These are phyloP conservation scores for Apophysomyces ossiformis DNA, from an alignment of 371 early-diverging fungal genomes.

Conservation along the genomic window DNA sequence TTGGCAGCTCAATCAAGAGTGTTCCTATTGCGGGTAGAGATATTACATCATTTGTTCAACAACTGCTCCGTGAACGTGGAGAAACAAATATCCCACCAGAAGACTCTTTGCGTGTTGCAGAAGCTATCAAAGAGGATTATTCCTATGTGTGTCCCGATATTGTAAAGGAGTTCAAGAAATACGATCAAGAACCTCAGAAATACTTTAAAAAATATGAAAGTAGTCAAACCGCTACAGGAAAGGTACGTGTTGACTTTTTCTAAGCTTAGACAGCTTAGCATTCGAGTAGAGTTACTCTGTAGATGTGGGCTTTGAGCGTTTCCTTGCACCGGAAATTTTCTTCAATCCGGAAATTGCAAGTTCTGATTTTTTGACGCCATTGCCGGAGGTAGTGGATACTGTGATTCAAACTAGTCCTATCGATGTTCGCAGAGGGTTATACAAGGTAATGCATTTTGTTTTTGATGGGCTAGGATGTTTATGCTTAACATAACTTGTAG, in stretches of 20 bases:
- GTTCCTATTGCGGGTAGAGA: constrained; percentile 98
- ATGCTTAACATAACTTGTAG: constrained; percentile 33
- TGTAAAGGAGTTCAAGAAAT: constrained; percentile 94
- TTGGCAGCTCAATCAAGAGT: constrained; percentile 96
- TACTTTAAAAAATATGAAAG: constrained; percentile 88
- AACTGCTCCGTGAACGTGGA: constrained; percentile 92
- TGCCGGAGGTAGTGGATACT: constrained; percentile 94
- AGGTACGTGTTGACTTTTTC: constrained; percentile 49
- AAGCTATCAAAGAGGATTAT: constrained; percentile 94
- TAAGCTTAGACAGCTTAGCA: not conserved
- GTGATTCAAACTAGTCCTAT: constrained; percentile 97
- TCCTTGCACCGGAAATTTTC: constrained; percentile 98
- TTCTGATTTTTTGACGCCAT: constrained; percentile 95
- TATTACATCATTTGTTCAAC: constrained; percentile 96
- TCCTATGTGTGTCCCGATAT: constrained; percentile 97
- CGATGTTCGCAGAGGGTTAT: constrained; percentile 95
- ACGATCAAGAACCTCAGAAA: constrained; percentile 87
- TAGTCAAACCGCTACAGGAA: constrained; percentile 83
- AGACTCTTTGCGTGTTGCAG: constrained; percentile 93
- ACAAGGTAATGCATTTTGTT: constrained; percentile 64
- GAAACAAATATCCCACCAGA: constrained; percentile 95
- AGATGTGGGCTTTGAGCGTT: constrained; percentile 97
- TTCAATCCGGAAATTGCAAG: constrained; percentile 97
- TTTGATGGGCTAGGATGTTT: not conserved
- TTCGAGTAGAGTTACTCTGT: constrained; percentile 77